These are phyloP conservation scores for Stephania japonica DNA, from an alignment of 164 flowering plant genomes.

Conservation along the genomic window DNA sequence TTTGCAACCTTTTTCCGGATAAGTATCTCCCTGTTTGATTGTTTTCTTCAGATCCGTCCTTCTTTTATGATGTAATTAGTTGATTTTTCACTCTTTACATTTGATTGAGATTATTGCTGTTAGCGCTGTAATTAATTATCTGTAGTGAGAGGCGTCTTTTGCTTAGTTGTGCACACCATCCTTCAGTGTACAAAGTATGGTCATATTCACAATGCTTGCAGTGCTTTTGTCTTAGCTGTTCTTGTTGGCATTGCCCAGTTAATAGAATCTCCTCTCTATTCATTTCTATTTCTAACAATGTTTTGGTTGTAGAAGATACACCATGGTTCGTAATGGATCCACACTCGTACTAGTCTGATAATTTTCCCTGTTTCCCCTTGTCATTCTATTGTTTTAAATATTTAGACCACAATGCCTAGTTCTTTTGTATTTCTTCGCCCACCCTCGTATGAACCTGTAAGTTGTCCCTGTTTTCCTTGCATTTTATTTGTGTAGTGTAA, in stretches of 20 bases:
- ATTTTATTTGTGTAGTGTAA: no score
- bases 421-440: no score
- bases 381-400: no score
- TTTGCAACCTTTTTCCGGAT: background rate
- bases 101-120: background rate
- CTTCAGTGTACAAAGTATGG: background rate
- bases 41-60: background rate
- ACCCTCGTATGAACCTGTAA: no score
- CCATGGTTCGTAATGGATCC: background rate
- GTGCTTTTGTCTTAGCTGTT: background rate
- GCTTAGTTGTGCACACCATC: background rate
- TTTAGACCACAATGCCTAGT: no score
- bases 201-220: background rate
- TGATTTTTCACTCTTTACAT: background rate
- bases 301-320: background rate
- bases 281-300: background rate
- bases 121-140: conserved; percentile 10
- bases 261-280: background rate
- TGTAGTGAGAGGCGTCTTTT: background rate
- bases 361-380: no score
- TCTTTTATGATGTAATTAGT: background rate
- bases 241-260: background rate
- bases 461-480: no score
- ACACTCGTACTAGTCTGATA: background rate
- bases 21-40: background rate